Conservation (phyloP, 768 basidiomycete species). For the Tylopilus sp. region DNA sequence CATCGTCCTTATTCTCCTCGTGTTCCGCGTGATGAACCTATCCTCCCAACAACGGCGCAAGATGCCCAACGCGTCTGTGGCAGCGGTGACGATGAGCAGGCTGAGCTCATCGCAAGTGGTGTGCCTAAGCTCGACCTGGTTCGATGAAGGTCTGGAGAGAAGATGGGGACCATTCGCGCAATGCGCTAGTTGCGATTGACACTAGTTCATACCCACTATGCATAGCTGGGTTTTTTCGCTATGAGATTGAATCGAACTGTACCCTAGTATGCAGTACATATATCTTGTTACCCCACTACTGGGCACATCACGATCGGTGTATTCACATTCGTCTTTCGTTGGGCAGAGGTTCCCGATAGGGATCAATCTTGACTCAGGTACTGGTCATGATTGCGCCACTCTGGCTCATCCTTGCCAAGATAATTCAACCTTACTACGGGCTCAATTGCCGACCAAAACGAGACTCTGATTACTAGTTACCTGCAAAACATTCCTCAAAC, state of each 20-base stretch:
- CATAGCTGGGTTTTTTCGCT: neutral
- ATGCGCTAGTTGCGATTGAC: slow-evolving; percentile 5
- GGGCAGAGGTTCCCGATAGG: no score
- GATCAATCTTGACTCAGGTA: no score
- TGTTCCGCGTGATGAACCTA: slow-evolving; percentile 40
- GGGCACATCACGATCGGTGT: no score
- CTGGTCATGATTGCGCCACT: neutral
- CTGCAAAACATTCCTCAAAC: neutral
- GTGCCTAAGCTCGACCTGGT: slow-evolving; percentile 9
- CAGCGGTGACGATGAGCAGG: slow-evolving; percentile 19
- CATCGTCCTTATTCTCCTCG: slow-evolving; percentile 76
- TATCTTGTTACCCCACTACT: neutral
- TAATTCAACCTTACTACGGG: neutral
- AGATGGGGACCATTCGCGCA: slow-evolving; percentile 25
- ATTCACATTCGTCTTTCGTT: no score
- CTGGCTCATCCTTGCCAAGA: neutral
- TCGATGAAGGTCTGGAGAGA: slow-evolving; percentile 30
- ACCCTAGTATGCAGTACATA: neutral
- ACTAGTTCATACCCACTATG: neutral
- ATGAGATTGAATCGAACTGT: neutral
- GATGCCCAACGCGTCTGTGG: slow-evolving; percentile 15
- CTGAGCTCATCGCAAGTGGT: slow-evolving; percentile 23
- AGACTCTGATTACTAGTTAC: neutral
- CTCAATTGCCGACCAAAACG: neutral
- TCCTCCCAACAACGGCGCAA: slow-evolving; percentile 39